Evolutionary conservation across 371 early-diverging fungal species (phyloP), one percentile per base, ranked within the genome.

Genomic region (Apophysomyces trapeziformis): DNA sequence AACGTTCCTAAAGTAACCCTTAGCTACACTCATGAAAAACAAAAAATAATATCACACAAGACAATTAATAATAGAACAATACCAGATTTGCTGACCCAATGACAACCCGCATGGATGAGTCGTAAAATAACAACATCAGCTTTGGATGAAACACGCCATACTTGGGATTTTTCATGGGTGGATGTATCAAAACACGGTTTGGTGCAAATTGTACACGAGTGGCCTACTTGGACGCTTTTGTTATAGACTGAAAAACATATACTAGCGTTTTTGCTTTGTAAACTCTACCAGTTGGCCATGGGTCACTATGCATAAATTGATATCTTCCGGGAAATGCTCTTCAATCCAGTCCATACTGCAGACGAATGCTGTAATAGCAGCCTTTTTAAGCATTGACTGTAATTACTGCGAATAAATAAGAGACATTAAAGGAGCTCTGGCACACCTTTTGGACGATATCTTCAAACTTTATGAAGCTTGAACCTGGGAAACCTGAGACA

Each of bases 61-160:
- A 6, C 14, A 21, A 0, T 7, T 0, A 32, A 21, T 26, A 26
- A 26, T 26, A 26, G 32, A 26, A 26, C 32, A 18, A 35, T 68
- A 82, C 82, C 68, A 82, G 58, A 58, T 82, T 82, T 4, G 80
- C 83, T 1, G 83, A 82, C 13, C 83, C 80, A 58, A 82, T 79
- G 2, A 82, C 80, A 1, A 82, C 78, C 13, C 83, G 69, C 37
- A 82, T 8, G n/a, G 74, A 76, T 1, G 65, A 54, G 11, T 67
- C 63, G 26, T 71, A 73, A 21, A 82, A 72, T 9, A 82, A 50
- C 1, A 82, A 61, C 83, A 82, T 82, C 12, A 82, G 46, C 39
- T 82, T 82, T 16, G 75, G 59, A 68, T 82, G 83, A 58, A 82
- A 82, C 1, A 72, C 70, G 11, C 83, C 83, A 47, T 57, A 82